Evolutionary conservation across 148 eudicot genomes (phyloP).

Genomic region (Nepenthes gracilis): DNA sequence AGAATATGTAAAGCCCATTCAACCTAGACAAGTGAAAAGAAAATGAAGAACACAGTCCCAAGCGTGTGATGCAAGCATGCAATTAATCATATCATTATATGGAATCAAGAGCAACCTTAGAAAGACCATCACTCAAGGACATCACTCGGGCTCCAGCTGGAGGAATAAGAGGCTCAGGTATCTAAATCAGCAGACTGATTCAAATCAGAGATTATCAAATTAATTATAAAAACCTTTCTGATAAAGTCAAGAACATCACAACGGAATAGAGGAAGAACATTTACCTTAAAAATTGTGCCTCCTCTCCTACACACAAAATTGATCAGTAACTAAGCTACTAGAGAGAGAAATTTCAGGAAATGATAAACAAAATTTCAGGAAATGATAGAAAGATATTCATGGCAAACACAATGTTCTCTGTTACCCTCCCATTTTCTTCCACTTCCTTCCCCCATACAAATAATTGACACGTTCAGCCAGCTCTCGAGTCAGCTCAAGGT

Average conservation of each 20-base stretch:
- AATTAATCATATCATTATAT: no score
- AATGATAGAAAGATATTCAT: not conserved
- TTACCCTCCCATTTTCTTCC: conserved; percentile 99
- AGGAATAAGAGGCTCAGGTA: conserved; percentile 96
- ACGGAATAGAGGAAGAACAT: conserved; percentile 5
- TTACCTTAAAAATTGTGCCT: conserved; percentile 87
- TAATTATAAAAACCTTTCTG: not conserved
- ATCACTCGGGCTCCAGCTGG: conserved; percentile 98
- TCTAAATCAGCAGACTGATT: conserved; percentile 30
- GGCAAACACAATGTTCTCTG: not conserved
- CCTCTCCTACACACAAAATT: conserved; percentile 56
- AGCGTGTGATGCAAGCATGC: no score
- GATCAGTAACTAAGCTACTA: conserved; percentile 7
- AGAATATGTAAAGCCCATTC: no score
- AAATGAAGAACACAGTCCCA: no score
- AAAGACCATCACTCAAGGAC: conserved; percentile 95
- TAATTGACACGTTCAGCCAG: conserved; percentile 91
- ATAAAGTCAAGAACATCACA: conserved; percentile 3
- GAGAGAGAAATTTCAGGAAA: not conserved
- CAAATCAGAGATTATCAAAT: conserved; percentile 7
- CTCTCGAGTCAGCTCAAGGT: conserved; percentile 86
- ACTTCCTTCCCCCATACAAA: conserved; percentile 93
- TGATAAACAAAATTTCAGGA: not conserved
- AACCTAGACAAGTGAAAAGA: no score
- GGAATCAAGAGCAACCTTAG: conserved; percentile 42